A percentile compares a stretch with the other conserved stretches of the same genome.
These are phyloP conservation scores for Roridomyces roridus DNA, from an alignment of 768 basidiomycete genomes.

Conservation along the genomic window DNA sequence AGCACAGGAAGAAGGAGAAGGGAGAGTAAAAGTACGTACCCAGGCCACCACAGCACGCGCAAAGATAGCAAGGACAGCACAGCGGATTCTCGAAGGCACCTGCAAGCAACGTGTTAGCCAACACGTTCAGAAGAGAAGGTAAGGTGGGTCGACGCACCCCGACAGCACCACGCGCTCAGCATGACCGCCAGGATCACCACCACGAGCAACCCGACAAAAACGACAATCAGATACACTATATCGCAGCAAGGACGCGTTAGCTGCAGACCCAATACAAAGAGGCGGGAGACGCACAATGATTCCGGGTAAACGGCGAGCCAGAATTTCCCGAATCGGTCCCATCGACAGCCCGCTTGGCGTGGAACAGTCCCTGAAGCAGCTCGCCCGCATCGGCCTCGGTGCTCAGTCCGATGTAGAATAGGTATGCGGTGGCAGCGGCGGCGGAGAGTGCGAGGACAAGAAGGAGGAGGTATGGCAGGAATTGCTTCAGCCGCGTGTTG, in stretches of 20 bases:
- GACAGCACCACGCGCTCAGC: constrained; percentile 72
- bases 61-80: constrained; percentile 75
- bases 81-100: constrained; percentile 66
- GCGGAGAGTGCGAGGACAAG: constrained; percentile 37
- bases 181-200: constrained; percentile 60
- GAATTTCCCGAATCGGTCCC: constrained; percentile 18
- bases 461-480: constrained; percentile 43
- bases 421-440: constrained; percentile 25
- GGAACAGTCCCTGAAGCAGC: constrained; percentile 30
- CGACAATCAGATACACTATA: constrained; percentile 65
- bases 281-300: constrained; percentile 45
- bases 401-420: constrained; percentile 30
- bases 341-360: constrained; percentile 38
- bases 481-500: constrained; percentile 33
- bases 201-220: constrained; percentile 68
- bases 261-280: neutral
- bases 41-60: constrained; percentile 74
- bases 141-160: constrained; percentile 48
- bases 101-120: constrained; percentile 23
- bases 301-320: constrained; percentile 40
- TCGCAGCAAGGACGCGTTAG: neutral
- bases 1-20: neutral
- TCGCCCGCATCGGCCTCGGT: constrained; percentile 29
- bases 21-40: constrained; percentile 40
- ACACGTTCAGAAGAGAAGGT: neutral